Conservation (phyloP, 345 rosid species). For the Kandelia obovata region DNA sequence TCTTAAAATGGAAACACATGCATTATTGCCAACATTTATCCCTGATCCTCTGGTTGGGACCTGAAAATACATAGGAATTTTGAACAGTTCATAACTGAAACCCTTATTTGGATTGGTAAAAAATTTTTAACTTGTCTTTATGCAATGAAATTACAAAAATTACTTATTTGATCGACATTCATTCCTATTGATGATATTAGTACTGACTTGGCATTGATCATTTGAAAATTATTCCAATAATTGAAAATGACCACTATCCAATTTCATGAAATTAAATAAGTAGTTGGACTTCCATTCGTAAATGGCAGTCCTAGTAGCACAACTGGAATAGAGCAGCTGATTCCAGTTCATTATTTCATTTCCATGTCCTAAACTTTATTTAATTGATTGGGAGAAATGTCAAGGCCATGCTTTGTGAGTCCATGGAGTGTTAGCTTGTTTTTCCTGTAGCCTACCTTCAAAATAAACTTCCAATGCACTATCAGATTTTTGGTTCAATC, state of each 20-base stretch:
- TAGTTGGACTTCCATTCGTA: too few relatives aligned
- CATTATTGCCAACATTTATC: background rate
- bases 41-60: background rate
- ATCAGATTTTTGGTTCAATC: constrained; percentile 86
- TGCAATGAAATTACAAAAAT: background rate
- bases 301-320: too few relatives aligned
- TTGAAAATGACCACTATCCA: too few relatives aligned
- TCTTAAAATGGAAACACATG: background rate
- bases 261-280: too few relatives aligned
- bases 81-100: background rate
- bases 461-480: constrained; percentile 1
- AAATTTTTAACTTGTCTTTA: background rate
- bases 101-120: background rate
- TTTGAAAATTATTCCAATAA: background rate
- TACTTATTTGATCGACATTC: background rate
- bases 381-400: too few relatives aligned
- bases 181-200: background rate
- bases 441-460: background rate
- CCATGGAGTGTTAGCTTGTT: too few relatives aligned
- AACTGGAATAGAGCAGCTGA: too few relatives aligned
- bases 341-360: too few relatives aligned
- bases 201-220: background rate
- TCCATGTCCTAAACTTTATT: too few relatives aligned
- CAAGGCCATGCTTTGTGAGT: too few relatives aligned
- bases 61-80: background rate